Evolutionary conservation across 768 basidiomycete species (phyloP).

Genomic region (Suillus weaverae): DNA sequence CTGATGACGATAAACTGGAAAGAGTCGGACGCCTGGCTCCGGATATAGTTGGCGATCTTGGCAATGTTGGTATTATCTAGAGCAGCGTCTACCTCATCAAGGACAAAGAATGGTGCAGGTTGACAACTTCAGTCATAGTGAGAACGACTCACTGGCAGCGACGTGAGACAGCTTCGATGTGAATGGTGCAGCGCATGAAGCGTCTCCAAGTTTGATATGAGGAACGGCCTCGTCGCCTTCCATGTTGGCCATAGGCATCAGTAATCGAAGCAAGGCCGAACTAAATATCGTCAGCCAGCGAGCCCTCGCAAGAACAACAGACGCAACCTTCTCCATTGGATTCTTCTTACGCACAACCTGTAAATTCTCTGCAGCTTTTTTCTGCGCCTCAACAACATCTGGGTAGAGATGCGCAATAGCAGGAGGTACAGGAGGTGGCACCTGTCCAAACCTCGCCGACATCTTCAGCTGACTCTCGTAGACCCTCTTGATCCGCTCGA

Average conservation of each 20-base stretch:
- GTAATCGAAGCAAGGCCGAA: conserved; percentile 81
- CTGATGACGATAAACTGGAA: conserved; percentile 99
- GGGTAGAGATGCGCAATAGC: conserved; percentile 88
- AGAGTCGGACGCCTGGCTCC: conserved; percentile 72
- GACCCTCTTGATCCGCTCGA: conserved; percentile 92
- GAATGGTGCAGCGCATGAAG: conserved; percentile 97
- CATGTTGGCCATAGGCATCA: conserved; percentile 85
- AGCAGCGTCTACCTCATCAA: conserved; percentile 98
- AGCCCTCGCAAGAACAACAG: background rate
- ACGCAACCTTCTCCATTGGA: conserved; percentile 84
- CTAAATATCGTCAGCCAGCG: conserved; percentile 38
- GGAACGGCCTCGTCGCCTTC: conserved; percentile 94
- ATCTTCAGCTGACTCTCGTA: conserved; percentile 95
- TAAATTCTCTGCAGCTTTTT: conserved; percentile 69
- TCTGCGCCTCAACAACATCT: conserved; percentile 87
- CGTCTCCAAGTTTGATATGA: conserved; percentile 99
- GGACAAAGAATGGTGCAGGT: conserved; percentile 95
- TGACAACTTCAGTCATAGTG: conserved; percentile 63
- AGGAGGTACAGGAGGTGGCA: conserved; percentile 90
- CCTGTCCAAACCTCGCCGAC: conserved; percentile 85
- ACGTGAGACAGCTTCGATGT: conserved; percentile 99
- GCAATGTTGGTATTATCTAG: conserved; percentile 99
- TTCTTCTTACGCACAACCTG: conserved; percentile 72
- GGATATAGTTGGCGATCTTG: conserved; percentile 92
- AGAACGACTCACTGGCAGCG: conserved; percentile 70